phyloP scores from a whole-genome alignment of 495 filamentous ascomycete genomes.

The Penicillium psychrofluorescens region DNA sequence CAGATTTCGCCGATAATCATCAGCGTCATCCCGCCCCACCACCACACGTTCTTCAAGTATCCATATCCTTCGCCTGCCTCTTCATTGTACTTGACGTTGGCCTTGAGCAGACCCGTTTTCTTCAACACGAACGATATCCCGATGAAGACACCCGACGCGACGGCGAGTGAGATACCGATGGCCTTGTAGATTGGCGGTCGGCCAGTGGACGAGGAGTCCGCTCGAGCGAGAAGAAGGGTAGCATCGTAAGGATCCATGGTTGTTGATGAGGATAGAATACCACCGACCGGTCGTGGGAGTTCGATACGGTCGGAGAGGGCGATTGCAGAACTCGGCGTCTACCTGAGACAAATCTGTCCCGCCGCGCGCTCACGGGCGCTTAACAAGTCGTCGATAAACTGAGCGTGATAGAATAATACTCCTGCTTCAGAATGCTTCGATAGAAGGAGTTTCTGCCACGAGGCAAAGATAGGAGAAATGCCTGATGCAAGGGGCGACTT shows the following conservation, averaged over 20 bases:
- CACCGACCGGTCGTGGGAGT: conserved; percentile 24
- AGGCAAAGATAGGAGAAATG: conserved; percentile 3
- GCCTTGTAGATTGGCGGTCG: conserved; percentile 70
- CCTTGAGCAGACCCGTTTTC: conserved; percentile 82
- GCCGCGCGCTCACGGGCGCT: too few species aligned
- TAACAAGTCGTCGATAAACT: too few species aligned
- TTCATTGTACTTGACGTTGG: conserved; percentile 95
- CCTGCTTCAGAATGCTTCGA: too few species aligned
- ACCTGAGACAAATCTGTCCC: conserved; percentile 10
- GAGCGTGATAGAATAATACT: too few species aligned
- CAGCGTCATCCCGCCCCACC: conserved; percentile 94
- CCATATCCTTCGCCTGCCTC: conserved; percentile 96
- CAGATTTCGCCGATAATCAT: conserved; percentile 97
- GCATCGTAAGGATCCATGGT: conserved; percentile 44
- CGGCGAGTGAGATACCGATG: conserved; percentile 78
- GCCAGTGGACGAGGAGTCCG: conserved; percentile 19
- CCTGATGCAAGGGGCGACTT: too few species aligned
- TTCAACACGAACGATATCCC: conserved; percentile 94
- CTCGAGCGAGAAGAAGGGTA: conserved; percentile 41
- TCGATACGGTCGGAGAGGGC: conserved; percentile 10
- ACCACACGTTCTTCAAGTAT: conserved; percentile 91
- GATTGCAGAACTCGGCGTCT: conserved; percentile 20
- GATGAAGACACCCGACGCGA: conserved; percentile 88
- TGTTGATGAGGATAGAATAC: conserved; percentile 2
- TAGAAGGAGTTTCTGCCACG: too few species aligned